phyloP scores from a whole-genome alignment of 768 basidiomycete species.

The Pholiota conissans region DNA sequence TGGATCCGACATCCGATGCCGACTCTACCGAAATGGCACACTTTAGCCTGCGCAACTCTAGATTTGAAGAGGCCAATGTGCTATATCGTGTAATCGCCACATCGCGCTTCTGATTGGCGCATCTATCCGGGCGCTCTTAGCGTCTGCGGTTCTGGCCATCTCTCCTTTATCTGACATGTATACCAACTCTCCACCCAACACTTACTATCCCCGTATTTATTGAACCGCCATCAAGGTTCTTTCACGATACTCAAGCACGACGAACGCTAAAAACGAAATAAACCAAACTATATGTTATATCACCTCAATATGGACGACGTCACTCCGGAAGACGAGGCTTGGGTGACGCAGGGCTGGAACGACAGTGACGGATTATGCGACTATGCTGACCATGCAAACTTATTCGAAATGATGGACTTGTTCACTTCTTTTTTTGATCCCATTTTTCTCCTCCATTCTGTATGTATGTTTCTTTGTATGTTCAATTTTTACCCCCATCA shows the following conservation, averaged over 20 bases:
- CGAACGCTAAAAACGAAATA: neutral
- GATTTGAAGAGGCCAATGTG: constrained; percentile 75
- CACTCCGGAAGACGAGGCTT: neutral
- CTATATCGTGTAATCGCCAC: constrained; percentile 67
- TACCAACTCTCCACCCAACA: constrained; percentile 3
- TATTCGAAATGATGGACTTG: neutral
- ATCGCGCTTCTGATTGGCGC: constrained; percentile 33
- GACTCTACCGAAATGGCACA: constrained; percentile 79
- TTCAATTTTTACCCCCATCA: neutral
- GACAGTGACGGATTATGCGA: constrained; percentile 5
- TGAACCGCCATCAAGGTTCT: neutral
- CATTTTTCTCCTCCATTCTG: neutral
- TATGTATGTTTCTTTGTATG: constrained; percentile 9
- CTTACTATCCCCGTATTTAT: neutral
- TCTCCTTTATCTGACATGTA: constrained; percentile 9
- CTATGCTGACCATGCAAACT: constrained; percentile 4
- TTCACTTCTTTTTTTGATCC: neutral
- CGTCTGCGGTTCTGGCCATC: constrained; percentile 8
- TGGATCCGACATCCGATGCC: constrained; percentile 62
- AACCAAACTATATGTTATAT: neutral
- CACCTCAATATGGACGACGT: neutral
- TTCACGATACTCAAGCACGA: constrained; percentile 6
- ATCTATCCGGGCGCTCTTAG: neutral
- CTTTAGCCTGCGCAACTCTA: constrained; percentile 69
- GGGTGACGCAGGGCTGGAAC: neutral